Conservation (phyloP, 192 early-diverging fungal genomes). For the Coemansia sp. region DNA sequence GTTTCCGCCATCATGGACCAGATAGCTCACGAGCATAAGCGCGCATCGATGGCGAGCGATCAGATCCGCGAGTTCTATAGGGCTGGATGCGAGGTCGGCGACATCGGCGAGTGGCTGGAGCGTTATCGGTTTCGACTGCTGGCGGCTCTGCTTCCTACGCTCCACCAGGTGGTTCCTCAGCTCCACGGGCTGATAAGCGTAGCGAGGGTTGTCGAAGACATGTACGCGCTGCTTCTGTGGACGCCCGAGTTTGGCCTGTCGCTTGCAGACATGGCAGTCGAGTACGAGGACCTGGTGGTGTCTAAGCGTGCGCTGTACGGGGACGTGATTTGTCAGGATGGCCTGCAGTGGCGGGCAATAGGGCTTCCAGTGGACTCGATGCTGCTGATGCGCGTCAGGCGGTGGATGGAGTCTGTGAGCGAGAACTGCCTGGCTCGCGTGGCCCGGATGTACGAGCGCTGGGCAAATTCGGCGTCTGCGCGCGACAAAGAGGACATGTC, state of each 20-base stretch:
- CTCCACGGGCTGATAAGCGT: conserved; percentile 23
- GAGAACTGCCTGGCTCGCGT: conserved; percentile 31
- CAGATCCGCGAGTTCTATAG: conserved; percentile 31
- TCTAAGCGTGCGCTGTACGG: conserved; percentile 27
- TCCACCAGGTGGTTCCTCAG: conserved; percentile 25
- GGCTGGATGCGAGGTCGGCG: conserved; percentile 22
- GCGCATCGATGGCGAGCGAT: conserved; percentile 17
- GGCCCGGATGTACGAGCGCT: conserved; percentile 30
- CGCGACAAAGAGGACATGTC: conserved; percentile 30
- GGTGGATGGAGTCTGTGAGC: conserved; percentile 29
- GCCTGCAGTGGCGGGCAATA: conserved; percentile 40
- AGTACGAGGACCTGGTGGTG: conserved; percentile 35
- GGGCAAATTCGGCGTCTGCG: conserved; percentile 35
- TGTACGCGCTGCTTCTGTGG: conserved; percentile 28
- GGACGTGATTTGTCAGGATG: conserved; percentile 33
- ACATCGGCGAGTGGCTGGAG: conserved; percentile 45
- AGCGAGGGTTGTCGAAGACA: conserved; percentile 34
- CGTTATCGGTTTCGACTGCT: conserved; percentile 27
- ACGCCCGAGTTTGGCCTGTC: conserved; percentile 17
- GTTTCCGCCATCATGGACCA: conserved; percentile 20
- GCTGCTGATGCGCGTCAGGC: conserved; percentile 29
- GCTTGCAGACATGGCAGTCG: conserved; percentile 24
- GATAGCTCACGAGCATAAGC: conserved; percentile 1
- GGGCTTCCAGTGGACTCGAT: conserved; percentile 36
- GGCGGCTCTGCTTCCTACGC: conserved; percentile 18